These are phyloP conservation scores for Carpinus fangiana DNA, from an alignment of 306 rosid species.

Conservation along the genomic window DNA sequence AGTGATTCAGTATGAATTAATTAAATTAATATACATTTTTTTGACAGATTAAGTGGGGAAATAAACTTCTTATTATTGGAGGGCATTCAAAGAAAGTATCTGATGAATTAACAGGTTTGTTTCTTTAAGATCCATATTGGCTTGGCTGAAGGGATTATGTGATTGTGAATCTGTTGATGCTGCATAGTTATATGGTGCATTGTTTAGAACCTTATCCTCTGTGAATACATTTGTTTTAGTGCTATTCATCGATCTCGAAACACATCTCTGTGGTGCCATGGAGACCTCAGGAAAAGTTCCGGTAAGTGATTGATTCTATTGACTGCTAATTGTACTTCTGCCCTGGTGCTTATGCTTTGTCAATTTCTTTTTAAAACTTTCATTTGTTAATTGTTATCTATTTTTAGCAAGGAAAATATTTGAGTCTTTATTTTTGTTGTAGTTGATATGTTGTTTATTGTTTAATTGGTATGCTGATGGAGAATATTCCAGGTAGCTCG, in stretches of 20 bases:
- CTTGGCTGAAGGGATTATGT: conserved; percentile 13
- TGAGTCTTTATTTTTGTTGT: conserved; percentile 3
- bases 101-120: conserved; percentile 65
- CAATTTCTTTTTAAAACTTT: conserved; percentile 10
- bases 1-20: conserved; percentile 15
- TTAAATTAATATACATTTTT: neutral
- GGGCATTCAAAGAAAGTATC: conserved; percentile 67
- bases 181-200: conserved; percentile 5
- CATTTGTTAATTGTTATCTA: conserved; percentile 3
- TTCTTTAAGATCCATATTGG: conserved; percentile 19
- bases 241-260: conserved; percentile 69
- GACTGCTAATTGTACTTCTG: conserved; percentile 23
- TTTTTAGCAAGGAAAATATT: conserved; percentile 23
- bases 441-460: conserved; percentile 24
- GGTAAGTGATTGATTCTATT: conserved; percentile 44
- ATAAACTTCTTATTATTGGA: conserved; percentile 79
- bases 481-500: conserved; percentile 65
- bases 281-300: conserved; percentile 88
- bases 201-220: conserved; percentile 33
- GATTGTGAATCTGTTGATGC: conserved; percentile 18
- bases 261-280: conserved; percentile 57
- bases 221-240: conserved; percentile 58
- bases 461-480: conserved; percentile 28
- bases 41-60: conserved; percentile 81
- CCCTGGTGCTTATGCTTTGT: conserved; percentile 24